phyloP scores from a whole-genome alignment of 805 yeast genomes.

The Candida wancherniae region DNA sequence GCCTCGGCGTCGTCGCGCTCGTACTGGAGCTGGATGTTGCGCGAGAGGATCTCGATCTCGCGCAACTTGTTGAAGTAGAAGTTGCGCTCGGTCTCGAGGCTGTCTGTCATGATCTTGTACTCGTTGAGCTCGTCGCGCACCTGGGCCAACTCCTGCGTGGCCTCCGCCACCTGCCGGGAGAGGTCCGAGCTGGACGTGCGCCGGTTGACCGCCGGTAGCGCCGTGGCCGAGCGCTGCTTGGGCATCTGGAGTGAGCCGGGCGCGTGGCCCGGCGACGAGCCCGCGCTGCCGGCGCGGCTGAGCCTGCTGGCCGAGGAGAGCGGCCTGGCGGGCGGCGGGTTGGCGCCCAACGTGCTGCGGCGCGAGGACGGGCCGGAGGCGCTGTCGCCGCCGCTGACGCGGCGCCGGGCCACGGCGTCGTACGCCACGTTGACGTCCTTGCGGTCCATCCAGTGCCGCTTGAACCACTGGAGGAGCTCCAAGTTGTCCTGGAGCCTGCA shows the following conservation, averaged over 20 bases:
- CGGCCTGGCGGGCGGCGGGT: slow-evolving; percentile 3
- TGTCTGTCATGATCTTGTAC: slow-evolving; percentile 54
- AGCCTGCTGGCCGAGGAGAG: slow-evolving; percentile 1
- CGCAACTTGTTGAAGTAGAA: slow-evolving; percentile 87
- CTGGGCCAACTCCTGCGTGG: slow-evolving; percentile 33
- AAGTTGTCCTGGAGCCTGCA: slow-evolving; percentile 92
- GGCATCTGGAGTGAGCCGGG: slow-evolving; percentile 12
- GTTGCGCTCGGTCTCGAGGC: slow-evolving; percentile 76
- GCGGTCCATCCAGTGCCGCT: slow-evolving; percentile 73
- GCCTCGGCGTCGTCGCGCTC: slow-evolving; percentile 31
- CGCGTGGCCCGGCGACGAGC: slow-evolving; percentile 2
- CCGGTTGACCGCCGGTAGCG: slow-evolving; percentile 3
- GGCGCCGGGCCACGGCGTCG: slow-evolving; percentile 49
- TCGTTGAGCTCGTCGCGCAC: slow-evolving; percentile 53
- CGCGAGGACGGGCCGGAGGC: slow-evolving; percentile 10
- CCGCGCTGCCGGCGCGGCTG: slow-evolving; percentile 5
- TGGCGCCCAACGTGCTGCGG: slow-evolving; percentile 8
- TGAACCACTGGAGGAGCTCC: slow-evolving; percentile 91
- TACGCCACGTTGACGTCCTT: slow-evolving; percentile 59
- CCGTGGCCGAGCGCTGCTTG: slow-evolving; percentile 16
- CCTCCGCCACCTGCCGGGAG: slow-evolving; percentile 42
- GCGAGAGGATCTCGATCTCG: slow-evolving; percentile 79
- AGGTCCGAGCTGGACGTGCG: not conserved
- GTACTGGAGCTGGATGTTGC: slow-evolving; percentile 37
- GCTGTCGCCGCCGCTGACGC: slow-evolving; percentile 6